These are phyloP conservation scores for Leishmania tarentolae DNA, from an alignment of 208 protist genomes.

Conservation along the genomic window DNA sequence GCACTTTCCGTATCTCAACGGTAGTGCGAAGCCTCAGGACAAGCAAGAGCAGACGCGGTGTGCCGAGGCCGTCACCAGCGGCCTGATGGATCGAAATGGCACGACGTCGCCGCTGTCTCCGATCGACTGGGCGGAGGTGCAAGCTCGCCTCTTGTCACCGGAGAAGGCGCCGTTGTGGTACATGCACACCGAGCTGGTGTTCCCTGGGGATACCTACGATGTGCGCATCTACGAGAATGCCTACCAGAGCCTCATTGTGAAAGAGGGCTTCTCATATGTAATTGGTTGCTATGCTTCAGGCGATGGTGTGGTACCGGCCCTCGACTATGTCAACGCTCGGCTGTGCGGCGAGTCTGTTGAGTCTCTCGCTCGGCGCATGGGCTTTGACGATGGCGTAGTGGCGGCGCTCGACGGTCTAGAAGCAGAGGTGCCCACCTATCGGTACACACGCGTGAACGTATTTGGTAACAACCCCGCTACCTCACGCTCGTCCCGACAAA, in stretches of 20 bases:
- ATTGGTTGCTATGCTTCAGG: conserved; percentile 58
- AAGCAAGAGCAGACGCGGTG: conserved; percentile 1
- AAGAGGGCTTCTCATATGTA: conserved; percentile 59
- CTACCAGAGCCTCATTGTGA: conserved; percentile 50
- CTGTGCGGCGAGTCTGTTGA: conserved; percentile 29
- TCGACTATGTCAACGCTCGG: conserved; percentile 72
- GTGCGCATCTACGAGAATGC: conserved; percentile 35
- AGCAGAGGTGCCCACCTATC: background rate
- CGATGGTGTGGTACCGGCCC: conserved; percentile 59
- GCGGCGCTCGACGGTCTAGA: conserved; percentile 10
- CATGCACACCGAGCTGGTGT: conserved; percentile 16
- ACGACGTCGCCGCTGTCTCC: background rate
- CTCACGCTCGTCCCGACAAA: conserved; percentile 54
- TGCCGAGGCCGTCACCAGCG: background rate
- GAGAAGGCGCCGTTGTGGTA: conserved; percentile 23
- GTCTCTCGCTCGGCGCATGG: conserved; percentile 25
- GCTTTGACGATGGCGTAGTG: conserved; percentile 10
- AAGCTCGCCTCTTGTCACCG: conserved; percentile 12
- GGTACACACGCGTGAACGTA: conserved; percentile 28
- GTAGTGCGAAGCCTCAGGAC: conserved; percentile 7
- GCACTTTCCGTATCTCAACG: conserved; percentile 39
- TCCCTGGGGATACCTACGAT: conserved; percentile 12
- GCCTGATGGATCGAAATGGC: background rate
- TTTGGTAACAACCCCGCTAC: conserved; percentile 67
- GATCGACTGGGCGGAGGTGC: conserved; percentile 31